Evolutionary conservation across 176 grass and related monocot genomes (phyloP), one percentile per base, ranked within the genome.

Genomic region (Rhynchospora pubera): DNA sequence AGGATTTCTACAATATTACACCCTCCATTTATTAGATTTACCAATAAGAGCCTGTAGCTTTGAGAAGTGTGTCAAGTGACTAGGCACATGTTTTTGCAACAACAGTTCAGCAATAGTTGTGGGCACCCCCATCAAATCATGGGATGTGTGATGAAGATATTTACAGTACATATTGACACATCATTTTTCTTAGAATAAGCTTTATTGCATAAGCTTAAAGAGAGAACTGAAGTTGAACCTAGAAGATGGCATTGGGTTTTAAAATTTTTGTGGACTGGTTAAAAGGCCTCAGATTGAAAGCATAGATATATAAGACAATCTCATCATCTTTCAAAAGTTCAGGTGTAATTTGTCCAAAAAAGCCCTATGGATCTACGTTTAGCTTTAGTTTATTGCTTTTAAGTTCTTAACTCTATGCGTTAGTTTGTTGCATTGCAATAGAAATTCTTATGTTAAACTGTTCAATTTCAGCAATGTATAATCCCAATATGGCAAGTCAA

Each of bases 401-500:
- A 10, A 44, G 30, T 6, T 42, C 7, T 66, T 66, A 66, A 66
- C 6, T 18, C 39, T 2, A 66, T 42, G 26, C 30, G 13, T 66
- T 26, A 66, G 30, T 42, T 15, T 18, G 14, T 19, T 45, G 21
- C 48, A 16, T 77, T 55, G 50, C 47, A 32, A 39, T 39, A 7
- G 14, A 8, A 9, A 9, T 15, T n/a, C 65, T 69, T 44, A 69
- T 10, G 16, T 77, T 51, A 55, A 30, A 77, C 6, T 56, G 72
- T 23, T 52, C 50, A 45, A 77, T 77, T 77, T 77, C 72, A 97
- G 94, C 62, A 79, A 94, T 97, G 94, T 97, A 92, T 80, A 78
- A 84, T 62, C 12, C 72, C 50, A 86, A 84, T 60, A 72, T 86
- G 0, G 58, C 85, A 47, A 94, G 86, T 65, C 87, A 86, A 83